phyloP scores from a whole-genome alignment of 2,329 filamentous ascomycete genomes.

The Alternaria postmessia region DNA sequence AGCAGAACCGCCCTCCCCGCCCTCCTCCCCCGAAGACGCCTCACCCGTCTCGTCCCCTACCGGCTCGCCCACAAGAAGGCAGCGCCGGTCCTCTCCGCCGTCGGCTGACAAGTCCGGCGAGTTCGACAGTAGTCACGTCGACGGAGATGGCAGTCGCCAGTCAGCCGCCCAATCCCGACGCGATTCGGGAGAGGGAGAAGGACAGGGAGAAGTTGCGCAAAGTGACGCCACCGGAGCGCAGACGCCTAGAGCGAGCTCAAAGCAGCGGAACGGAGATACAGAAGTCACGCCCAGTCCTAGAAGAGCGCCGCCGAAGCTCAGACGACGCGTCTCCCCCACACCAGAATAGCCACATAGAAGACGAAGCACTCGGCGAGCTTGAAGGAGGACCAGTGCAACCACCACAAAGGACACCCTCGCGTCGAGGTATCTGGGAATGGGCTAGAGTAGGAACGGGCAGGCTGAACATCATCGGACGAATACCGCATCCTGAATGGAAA shows the following conservation, averaged over 20 bases:
- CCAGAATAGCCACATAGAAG: slow-evolving; percentile 20
- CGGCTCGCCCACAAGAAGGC: slow-evolving; percentile 44
- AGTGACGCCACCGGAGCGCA: slow-evolving; percentile 36
- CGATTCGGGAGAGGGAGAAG: slow-evolving; percentile 31
- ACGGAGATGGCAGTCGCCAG: slow-evolving; percentile 42
- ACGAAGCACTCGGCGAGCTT: slow-evolving; percentile 9
- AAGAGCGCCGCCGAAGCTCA: slow-evolving; percentile 47
- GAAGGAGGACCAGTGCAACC: slow-evolving; percentile 6
- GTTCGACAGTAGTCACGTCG: slow-evolving; percentile 45
- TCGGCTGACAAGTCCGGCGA: slow-evolving; percentile 47
- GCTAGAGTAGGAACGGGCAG: slow-evolving; percentile 40
- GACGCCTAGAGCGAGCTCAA: slow-evolving; percentile 14
- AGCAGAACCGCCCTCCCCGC: slow-evolving; percentile 41
- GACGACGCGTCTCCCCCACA: slow-evolving; percentile 38
- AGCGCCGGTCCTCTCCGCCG: slow-evolving; percentile 46
- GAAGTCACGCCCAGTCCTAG: slow-evolving; percentile 41
- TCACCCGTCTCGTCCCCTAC: slow-evolving; percentile 37
- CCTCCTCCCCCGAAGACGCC: slow-evolving; percentile 34
- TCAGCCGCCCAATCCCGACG: slow-evolving; percentile 36
- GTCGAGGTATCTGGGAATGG: slow-evolving; percentile 47
- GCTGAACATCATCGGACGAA: slow-evolving; percentile 39
- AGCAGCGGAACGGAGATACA: slow-evolving; percentile 19
- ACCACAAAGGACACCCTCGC: slow-evolving; percentile 29
- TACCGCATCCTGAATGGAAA: slow-evolving; percentile 42
- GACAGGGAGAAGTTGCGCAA: slow-evolving; percentile 33